These are phyloP conservation scores for Gloeophyllum trabeum DNA, from an alignment of 768 basidiomycete genomes.

Conservation along the genomic window DNA sequence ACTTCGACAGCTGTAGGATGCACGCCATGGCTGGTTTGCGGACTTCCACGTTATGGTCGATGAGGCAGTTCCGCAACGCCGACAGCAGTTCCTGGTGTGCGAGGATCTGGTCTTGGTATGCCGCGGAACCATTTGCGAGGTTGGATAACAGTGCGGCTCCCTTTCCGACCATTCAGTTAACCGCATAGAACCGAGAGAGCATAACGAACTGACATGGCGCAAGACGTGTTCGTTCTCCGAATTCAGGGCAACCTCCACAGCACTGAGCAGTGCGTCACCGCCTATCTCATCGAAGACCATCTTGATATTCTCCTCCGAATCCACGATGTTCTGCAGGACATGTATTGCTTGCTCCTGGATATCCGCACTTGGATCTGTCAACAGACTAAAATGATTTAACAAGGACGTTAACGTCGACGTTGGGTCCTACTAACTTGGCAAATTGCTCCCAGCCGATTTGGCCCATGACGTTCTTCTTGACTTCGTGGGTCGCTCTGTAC, in stretches of 20 bases:
- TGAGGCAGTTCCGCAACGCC: constrained; percentile 46
- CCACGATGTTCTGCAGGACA: constrained; percentile 56
- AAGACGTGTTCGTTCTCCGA: constrained; percentile 42
- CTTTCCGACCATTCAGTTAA: constrained; percentile 14
- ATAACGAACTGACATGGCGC: constrained; percentile 28
- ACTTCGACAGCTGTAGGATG: constrained; percentile 42
- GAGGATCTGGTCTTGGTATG: constrained; percentile 43
- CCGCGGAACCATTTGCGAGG: constrained; percentile 45
- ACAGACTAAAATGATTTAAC: constrained; percentile 26
- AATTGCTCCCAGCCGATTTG: constrained; percentile 57
- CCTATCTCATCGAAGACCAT: constrained; percentile 48
- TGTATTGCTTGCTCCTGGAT: constrained; percentile 66
- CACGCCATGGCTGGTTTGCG: constrained; percentile 51
- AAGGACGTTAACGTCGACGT: too few species aligned
- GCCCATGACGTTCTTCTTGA: constrained; percentile 59
- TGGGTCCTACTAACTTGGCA: constrained; percentile 37
- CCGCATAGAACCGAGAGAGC: not conserved
- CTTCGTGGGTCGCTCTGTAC: constrained; percentile 44
- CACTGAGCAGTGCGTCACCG: constrained; percentile 28
- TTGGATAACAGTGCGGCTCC: constrained; percentile 58
- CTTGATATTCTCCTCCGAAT: constrained; percentile 51
- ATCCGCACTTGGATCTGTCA: constrained; percentile 37
- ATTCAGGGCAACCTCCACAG: constrained; percentile 36
- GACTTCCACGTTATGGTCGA: constrained; percentile 43
- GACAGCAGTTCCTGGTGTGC: constrained; percentile 36